A percentile compares a stretch with the other conserved stretches of the same genome.
phyloP scores from a whole-genome alignment of 2,329 filamentous ascomycete genomes.

The Fusarium xyrophilum region DNA sequence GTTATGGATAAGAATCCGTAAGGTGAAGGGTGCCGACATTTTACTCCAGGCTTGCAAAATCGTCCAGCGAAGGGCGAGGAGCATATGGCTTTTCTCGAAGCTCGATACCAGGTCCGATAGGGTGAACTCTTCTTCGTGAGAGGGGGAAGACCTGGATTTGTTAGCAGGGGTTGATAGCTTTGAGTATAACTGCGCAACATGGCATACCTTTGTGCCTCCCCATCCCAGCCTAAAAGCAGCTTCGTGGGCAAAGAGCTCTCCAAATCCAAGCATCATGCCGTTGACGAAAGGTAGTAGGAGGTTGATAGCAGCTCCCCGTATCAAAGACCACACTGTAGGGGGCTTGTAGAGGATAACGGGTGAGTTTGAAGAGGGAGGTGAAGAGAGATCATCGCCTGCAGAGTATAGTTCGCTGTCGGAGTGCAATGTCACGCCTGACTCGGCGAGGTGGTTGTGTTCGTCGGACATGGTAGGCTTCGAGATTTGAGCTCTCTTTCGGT shows the following conservation, averaged over 20 bases:
- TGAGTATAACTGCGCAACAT: neutral
- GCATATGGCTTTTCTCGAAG: constrained; percentile 69
- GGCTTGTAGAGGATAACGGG: constrained; percentile 87
- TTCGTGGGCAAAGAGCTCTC: constrained; percentile 96
- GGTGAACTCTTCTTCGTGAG: constrained; percentile 66
- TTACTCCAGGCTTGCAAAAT: constrained; percentile 73
- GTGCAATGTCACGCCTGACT: constrained; percentile 77
- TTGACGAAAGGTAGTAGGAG: constrained; percentile 95
- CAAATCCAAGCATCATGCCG: constrained; percentile 97
- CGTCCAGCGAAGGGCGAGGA: constrained; percentile 65
- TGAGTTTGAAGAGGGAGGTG: constrained; percentile 67
- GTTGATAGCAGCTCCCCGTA: constrained; percentile 93
- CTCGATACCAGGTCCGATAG: constrained; percentile 84
- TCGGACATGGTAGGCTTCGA: constrained; percentile 57
- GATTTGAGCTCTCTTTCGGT: too few species aligned
- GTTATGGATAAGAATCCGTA: neutral
- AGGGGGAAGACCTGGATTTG: constrained; percentile 61
- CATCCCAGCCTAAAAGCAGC: constrained; percentile 91
- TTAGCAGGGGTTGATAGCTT: constrained; percentile 9
- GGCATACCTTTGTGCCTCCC: constrained; percentile 83
- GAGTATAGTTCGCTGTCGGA: constrained; percentile 87
- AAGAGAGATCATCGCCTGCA: constrained; percentile 62
- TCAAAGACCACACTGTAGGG: constrained; percentile 82
- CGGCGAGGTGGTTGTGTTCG: constrained; percentile 65
- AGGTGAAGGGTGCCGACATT: neutral